Evolutionary conservation across 2,329 filamentous ascomycete species (phyloP).

Genomic region (Cercospora brassicicola): DNA sequence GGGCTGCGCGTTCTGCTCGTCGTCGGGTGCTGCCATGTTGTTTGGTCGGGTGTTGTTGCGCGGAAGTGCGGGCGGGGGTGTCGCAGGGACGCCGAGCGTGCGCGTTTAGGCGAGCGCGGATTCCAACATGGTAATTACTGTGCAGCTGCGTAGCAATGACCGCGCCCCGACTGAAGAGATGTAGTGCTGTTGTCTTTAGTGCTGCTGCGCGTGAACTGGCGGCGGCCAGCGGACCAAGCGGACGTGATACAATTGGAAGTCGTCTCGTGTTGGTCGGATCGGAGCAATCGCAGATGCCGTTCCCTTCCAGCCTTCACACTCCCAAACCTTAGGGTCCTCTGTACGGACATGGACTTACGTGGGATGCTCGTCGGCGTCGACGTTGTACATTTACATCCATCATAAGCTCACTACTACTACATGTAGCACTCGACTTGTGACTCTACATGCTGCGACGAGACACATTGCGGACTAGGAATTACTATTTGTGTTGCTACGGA

Average conservation of each 20-base stretch:
- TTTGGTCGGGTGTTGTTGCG: not conserved
- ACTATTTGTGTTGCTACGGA: not conserved
- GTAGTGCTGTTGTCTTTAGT: not conserved
- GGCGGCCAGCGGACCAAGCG: not conserved
- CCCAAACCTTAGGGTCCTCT: not conserved
- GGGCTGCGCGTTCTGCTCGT: slow-evolving; percentile 22
- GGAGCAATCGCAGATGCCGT: not conserved
- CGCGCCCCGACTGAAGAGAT: not conserved
- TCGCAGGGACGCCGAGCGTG: not conserved
- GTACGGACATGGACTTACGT: not conserved
- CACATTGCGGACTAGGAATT: not conserved
- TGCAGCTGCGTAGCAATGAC: not conserved
- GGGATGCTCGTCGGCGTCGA: not conserved
- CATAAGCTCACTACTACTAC: not conserved
- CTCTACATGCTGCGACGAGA: not conserved
- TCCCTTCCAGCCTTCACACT: not conserved
- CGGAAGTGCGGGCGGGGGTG: not conserved
- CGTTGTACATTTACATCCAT: not conserved
- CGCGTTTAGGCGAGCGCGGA: not conserved
- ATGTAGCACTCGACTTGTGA: not conserved
- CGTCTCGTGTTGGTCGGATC: not conserved
- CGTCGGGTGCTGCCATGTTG: slow-evolving; percentile 11
- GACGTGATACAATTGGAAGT: not conserved
- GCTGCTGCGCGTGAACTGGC: not conserved
- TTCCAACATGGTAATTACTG: not conserved